Evolutionary conservation across 2,329 filamentous ascomycete genomes (phyloP).

Genomic region (Pestalotiopsis sp.): DNA sequence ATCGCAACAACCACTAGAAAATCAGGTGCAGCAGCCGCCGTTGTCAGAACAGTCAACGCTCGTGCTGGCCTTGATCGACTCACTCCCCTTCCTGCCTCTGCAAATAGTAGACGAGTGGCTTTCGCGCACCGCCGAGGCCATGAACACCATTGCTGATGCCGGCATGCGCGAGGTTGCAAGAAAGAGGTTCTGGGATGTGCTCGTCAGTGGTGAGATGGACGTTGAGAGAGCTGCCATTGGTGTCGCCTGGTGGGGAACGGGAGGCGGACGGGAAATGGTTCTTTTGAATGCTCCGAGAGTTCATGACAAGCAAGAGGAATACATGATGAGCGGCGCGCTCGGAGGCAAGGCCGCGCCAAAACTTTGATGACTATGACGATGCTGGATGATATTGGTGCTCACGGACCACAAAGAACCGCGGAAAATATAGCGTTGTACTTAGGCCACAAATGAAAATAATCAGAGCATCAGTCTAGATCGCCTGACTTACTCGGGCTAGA

Average conservation of each 20-base stretch:
- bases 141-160: conserved; percentile 65
- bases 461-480: neutral
- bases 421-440: neutral
- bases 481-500: no score
- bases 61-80: conserved; percentile 76
- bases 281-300: conserved; percentile 31
- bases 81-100: conserved; percentile 73
- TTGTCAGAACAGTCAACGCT: conserved; percentile 81
- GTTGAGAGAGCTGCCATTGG: conserved; percentile 78
- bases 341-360: conserved; percentile 30
- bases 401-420: neutral
- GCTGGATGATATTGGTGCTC: neutral
- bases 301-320: conserved; percentile 24
- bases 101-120: conserved; percentile 80
- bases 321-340: conserved; percentile 61
- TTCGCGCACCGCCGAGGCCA: conserved; percentile 66
- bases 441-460: neutral
- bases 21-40: conserved; percentile 30
- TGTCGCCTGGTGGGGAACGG: conserved; percentile 82
- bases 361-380: conserved; percentile 8
- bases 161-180: conserved; percentile 66
- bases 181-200: conserved; percentile 76
- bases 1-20: conserved; percentile 26
- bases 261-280: conserved; percentile 56
- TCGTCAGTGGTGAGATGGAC: conserved; percentile 85